A percentile compares a stretch with the other conserved stretches of the same genome.
These are phyloP conservation scores for Euryodendron excelsum DNA, from an alignment of 148 eudicot species.

Conservation along the genomic window DNA sequence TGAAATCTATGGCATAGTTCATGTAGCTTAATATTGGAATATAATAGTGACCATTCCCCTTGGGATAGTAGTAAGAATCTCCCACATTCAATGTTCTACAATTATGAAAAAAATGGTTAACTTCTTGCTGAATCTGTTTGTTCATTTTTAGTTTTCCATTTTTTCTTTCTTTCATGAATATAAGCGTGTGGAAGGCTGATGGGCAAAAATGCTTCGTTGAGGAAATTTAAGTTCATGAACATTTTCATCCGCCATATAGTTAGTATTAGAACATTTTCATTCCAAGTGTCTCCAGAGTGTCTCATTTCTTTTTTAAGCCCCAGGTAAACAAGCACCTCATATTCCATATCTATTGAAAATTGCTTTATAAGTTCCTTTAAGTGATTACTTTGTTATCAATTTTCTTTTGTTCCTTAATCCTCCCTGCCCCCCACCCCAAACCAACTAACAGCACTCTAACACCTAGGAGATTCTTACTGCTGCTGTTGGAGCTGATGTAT, in stretches of 20 bases:
- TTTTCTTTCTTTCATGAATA: no score
- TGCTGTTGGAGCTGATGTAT: conserved; percentile 4
- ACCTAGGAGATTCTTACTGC: no score
- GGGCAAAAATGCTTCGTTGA: no score
- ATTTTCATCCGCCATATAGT: not conserved
- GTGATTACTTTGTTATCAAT: no score
- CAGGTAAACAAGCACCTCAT: not conserved
- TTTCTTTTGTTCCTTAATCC: no score
- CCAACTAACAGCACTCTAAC: no score
- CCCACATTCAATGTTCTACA: not conserved
- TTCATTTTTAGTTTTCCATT: no score
- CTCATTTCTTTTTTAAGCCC: not conserved
- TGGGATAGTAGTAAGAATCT: not conserved
- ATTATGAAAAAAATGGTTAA: not conserved
- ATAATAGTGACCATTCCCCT: not conserved
- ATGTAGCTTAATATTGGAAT: not conserved
- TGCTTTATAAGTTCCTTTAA: not conserved
- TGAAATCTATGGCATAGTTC: no score
- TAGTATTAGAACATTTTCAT: no score
- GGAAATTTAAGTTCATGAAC: not conserved
- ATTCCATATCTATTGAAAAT: no score
- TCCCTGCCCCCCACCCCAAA: no score
- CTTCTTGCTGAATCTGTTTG: not conserved
- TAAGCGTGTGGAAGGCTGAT: no score
- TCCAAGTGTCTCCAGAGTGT: not conserved